Percentiles rank a stretch among this genome's conserved stretches.
Conservation (phyloP, 345 rosid genomes). For the Citrus australasica region DNA sequence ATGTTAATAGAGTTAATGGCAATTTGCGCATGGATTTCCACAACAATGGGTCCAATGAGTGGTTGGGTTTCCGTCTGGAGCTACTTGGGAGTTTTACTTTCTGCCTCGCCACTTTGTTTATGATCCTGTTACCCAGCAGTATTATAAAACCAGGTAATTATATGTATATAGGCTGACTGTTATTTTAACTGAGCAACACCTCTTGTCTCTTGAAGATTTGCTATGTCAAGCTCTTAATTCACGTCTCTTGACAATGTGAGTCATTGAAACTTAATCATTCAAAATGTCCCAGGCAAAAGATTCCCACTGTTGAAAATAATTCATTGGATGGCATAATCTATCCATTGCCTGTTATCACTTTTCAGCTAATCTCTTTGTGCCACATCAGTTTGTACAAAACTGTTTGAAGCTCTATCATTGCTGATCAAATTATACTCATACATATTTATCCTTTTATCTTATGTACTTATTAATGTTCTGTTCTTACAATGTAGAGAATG, state of each 20-base stretch:
- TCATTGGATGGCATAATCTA: background rate
- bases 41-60: slow-evolving; percentile 83
- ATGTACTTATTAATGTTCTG: background rate
- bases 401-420: no score
- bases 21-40: slow-evolving; percentile 88
- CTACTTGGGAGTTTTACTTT: slow-evolving; percentile 72
- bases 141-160: slow-evolving; percentile 81
- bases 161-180: background rate
- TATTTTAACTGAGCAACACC: background rate
- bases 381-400: no score
- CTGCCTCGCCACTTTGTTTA: slow-evolving; percentile 72
- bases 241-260: background rate
- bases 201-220: background rate
- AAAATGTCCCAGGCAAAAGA: background rate
- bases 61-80: slow-evolving; percentile 92
- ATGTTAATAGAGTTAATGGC: slow-evolving; percentile 57
- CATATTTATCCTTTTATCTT: background rate
- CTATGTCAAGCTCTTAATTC: background rate
- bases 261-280: background rate
- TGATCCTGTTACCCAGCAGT: slow-evolving; percentile 64
- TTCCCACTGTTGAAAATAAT: background rate
- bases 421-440: background rate
- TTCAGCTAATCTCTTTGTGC: no score
- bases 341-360: background rate
- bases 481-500: slow-evolving; percentile 49